Evolutionary conservation across 2,329 filamentous ascomycete genomes (phyloP).

Genomic region (Diaporthe batatas): DNA sequence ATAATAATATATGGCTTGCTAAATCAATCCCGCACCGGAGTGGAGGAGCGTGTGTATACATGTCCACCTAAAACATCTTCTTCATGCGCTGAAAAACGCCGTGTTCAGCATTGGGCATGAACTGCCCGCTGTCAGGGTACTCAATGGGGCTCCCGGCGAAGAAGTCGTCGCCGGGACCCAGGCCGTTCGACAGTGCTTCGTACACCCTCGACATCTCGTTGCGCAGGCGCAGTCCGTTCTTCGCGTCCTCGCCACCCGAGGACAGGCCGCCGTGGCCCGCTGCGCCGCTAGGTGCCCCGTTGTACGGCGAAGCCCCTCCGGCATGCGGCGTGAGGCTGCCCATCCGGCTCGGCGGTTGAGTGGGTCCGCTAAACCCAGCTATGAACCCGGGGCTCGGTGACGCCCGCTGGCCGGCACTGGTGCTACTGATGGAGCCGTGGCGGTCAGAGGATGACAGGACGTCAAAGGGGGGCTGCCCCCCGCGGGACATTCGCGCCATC

Average conservation of each 20-base stretch:
- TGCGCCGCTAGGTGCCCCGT: background rate
- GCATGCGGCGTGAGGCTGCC: conserved; percentile 39
- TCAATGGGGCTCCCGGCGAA: conserved; percentile 6
- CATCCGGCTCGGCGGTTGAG: conserved; percentile 29
- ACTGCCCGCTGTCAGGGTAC: conserved; percentile 20
- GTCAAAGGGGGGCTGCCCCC: conserved; percentile 46
- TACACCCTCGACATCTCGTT: conserved; percentile 66
- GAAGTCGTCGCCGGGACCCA: conserved; percentile 35
- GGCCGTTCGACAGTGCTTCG: conserved; percentile 54
- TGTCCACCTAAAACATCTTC: conserved; percentile 34
- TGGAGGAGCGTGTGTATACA: background rate
- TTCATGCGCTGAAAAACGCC: conserved; percentile 37
- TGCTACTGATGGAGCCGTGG: conserved; percentile 37
- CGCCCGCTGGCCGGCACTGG: conserved; percentile 24
- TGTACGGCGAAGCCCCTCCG: conserved; percentile 20
- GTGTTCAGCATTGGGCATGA: background rate
- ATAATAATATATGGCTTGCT: background rate
- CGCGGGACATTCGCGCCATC: conserved; percentile 63
- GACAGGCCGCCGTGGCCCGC: background rate
- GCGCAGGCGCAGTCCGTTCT: conserved; percentile 65
- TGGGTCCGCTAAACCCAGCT: conserved; percentile 5
- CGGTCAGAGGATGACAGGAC: background rate
- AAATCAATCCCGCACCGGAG: background rate
- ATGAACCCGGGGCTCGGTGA: conserved; percentile 35
- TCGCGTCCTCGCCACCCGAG: conserved; percentile 37